Percentiles rank a stretch among this genome's conserved stretches.
Conservation (phyloP, 148 eudicot genomes). For the Nepenthes mirabilis region DNA sequence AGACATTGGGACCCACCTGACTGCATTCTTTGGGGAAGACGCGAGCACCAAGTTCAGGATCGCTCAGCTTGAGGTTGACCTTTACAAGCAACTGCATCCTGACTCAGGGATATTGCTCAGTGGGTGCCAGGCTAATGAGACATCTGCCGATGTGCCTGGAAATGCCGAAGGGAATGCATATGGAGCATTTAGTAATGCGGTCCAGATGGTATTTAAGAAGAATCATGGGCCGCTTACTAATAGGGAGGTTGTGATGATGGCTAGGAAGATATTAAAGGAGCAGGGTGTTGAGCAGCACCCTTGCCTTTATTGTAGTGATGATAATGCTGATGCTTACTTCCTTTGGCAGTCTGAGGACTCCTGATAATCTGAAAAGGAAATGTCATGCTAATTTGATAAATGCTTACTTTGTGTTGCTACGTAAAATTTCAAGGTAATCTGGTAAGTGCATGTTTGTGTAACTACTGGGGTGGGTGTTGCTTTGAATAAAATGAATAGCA, state of each 20-base stretch:
- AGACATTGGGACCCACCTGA: conserved; percentile 28
- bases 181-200: conserved; percentile 53
- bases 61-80: not conserved
- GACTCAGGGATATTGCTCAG: conserved; percentile 53
- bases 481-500: too few relatives aligned
- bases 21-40: conserved; percentile 5
- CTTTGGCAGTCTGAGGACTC: conserved; percentile 15
- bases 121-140: conserved; percentile 53
- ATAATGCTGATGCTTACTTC: conserved; percentile 39
- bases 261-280: conserved; percentile 24
- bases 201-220: conserved; percentile 32
- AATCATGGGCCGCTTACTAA: conserved; percentile 21
- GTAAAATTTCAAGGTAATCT: too few relatives aligned
- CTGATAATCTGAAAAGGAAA: too few relatives aligned
- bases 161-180: conserved; percentile 21
- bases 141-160: conserved; percentile 31
- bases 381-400: too few relatives aligned
- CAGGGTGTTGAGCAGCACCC: conserved; percentile 38
- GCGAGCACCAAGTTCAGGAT: conserved; percentile 3
- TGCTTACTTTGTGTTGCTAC: too few relatives aligned
- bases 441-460: too few relatives aligned
- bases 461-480: too few relatives aligned
- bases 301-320: conserved; percentile 54
- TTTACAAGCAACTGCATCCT: conserved; percentile 6
- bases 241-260: conserved; percentile 28